Base-by-base conservation (phyloP, 1,284 basidiomycete genomes). In the Sporisorium reilianum region DNA sequence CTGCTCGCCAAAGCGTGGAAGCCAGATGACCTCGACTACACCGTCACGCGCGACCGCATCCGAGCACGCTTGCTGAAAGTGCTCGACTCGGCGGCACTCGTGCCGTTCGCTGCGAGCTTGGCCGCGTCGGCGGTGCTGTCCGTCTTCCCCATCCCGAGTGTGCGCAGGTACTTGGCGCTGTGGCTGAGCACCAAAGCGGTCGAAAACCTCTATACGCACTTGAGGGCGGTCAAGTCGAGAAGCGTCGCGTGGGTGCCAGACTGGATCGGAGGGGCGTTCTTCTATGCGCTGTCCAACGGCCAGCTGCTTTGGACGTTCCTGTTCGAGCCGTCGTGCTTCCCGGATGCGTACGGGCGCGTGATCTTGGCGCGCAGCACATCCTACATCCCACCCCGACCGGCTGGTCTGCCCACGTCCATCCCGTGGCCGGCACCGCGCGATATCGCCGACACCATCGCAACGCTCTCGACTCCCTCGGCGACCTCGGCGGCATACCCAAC, bases 281-380 rank as follows among this genome's bases (percentile, higher is more conserved):
- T 79, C 38, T 82, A 80, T 53, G 79, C 79, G 4, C n/a, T 82
- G 9, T 56, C 66, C 16, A 82, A 82, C 58, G 80, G 70, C 20
- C 78, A 81, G 56, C 59, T 82, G 56, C 59, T 82, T 2, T 80
- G 75, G 69, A 67, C 70, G 10, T 80, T 80, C 58, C 50, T 82
- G 6, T 81, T 82, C 55, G 76, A 82, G 49, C 70, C 73, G 9
- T 56, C 63, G 14, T 69, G 66, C 52, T 81, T 82, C 61, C 79
- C 79, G 0, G 22, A 28, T 14, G 62, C 71, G 11, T 82, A 74
- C 59, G 71, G 67, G 8, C 41, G 71, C 2, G 55, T 78, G 5
- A 79, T 78, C 38, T 44, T 77, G 8, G 75, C 73, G 5, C 68
- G 80, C 25, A 79, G 76, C 30, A 70, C 69, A 8, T 62, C 56